Evolutionary conservation across 2,329 filamentous ascomycete species (phyloP), one percentile per base, ranked within the genome.

Genomic region (Lachnellula hyalina): DNA sequence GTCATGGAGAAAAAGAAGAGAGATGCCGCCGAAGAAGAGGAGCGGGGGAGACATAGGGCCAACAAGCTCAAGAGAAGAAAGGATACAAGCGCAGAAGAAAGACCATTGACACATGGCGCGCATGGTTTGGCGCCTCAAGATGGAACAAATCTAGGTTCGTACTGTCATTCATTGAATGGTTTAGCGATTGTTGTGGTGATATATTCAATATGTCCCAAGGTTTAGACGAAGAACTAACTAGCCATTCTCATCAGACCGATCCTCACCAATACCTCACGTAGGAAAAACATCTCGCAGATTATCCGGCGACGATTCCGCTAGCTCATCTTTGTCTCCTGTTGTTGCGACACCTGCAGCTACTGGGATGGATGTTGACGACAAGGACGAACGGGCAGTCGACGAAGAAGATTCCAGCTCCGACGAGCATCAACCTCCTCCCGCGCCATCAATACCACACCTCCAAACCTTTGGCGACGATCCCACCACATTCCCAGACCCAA

Each of bases 381-480:
- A 82, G 51, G 68, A 72, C 36, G 69, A 70, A 21, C 67, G 66
- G 8, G 72, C 71, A 7, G 74, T 76, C 6, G 76, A 76, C 17
- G 77, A 77, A 32, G 77, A 77, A 28, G 52, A 79, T 74, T 67
- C 66, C 12, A 81, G 78, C 58, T 81, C 79, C 47, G 67, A 79
- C 42, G 79, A 81, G 42, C 83, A 82, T 70, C 83, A 82, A 67
- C 80, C 79, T 14, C 75, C 76, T 48, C 81, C 82, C 5, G 80
- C 81, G 2, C 79, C 83, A n/a, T 76, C 81, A 6, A 73, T 86
- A 23, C 80, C 82, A 5, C 62, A 67, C 47, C 87, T 92, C 56
- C 89, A 96, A 72, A 92, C 90, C 0, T 97, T 96, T 70, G 93
- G 93, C 56, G 86, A 93, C 40, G 91, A 97, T 67, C 93, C 93